Conservation (phyloP, 1,284 basidiomycete species). For the Farysia itapuensis region DNA sequence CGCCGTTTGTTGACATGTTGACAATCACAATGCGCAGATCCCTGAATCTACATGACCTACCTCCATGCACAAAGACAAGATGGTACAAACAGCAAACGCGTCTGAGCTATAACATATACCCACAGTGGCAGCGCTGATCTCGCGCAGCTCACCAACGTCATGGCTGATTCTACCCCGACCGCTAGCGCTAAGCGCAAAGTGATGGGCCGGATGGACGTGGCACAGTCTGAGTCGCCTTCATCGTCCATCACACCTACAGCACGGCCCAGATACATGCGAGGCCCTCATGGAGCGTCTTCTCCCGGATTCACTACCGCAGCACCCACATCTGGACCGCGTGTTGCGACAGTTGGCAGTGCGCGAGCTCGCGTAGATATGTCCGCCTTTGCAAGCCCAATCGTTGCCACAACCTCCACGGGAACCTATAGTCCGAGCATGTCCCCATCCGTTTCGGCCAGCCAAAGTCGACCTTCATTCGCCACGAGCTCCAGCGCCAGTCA, state of each 20-base stretch:
- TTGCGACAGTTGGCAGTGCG: slow-evolving; percentile 6
- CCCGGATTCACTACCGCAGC: slow-evolving; percentile 14
- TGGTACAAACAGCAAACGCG: no score
- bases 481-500: slow-evolving; percentile 5
- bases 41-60: no score
- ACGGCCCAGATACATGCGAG: slow-evolving; percentile 23
- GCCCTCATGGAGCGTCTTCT: slow-evolving; percentile 27
- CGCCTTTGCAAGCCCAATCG: slow-evolving; percentile 21
- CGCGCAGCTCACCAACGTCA: no score
- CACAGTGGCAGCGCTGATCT: no score
- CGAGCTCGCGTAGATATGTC: slow-evolving; percentile 37
- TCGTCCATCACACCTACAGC: slow-evolving; percentile 20
- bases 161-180: slow-evolving; percentile 31
- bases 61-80: no score
- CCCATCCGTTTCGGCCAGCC: slow-evolving; percentile 11
- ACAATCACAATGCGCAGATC: no score
- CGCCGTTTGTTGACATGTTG: no score
- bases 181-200: slow-evolving; percentile 31
- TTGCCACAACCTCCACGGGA: no score
- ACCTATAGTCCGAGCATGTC: slow-evolving; percentile 28
- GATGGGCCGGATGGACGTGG: slow-evolving; percentile 33
- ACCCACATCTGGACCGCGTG: slow-evolving; percentile 8
- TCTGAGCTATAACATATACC: no score
- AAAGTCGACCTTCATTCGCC: slow-evolving; percentile 8
- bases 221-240: slow-evolving; percentile 13